Conservation (phyloP, 139 green algal species). For the Chlorella sp. region DNA sequence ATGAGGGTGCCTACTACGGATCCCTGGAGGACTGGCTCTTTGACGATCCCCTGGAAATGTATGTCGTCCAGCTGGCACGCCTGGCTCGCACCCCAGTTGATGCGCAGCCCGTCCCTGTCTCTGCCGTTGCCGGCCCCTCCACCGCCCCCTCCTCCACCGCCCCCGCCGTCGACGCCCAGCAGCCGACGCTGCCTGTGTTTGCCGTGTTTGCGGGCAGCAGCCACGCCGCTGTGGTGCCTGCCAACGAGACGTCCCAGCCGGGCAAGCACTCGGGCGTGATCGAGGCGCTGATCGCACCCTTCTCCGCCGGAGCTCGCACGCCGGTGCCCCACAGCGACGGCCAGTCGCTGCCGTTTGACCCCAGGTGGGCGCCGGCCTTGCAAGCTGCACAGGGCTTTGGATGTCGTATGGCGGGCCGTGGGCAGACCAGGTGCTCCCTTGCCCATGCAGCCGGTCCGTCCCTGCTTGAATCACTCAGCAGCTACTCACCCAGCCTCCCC, state of each 20-base stretch:
- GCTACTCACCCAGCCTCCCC: no score
- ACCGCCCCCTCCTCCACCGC: background rate
- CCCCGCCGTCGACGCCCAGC: background rate
- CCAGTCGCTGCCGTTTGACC: background rate
- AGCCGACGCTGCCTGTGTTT: slow-evolving; percentile 6
- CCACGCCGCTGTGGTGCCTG: background rate
- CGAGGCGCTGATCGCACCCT: background rate
- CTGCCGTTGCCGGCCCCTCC: background rate
- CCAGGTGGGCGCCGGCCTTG: background rate
- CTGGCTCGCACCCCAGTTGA: background rate
- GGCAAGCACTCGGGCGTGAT: background rate
- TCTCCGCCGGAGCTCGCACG: background rate
- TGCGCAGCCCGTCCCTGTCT: background rate
- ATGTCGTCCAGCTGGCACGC: background rate
- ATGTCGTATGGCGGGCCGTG: background rate
- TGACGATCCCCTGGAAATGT: background rate
- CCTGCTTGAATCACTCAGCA: background rate
- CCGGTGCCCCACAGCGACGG: background rate
- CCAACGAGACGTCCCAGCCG: background rate
- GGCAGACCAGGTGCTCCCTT: background rate
- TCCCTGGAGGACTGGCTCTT: slow-evolving; percentile 17
- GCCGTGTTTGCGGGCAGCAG: slow-evolving; percentile 30
- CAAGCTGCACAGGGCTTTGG: background rate
- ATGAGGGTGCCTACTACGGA: background rate
- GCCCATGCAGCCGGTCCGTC: background rate